Evolutionary conservation across 2,329 filamentous ascomycete species (phyloP).

Genomic region (Exophiala calicioides): DNA sequence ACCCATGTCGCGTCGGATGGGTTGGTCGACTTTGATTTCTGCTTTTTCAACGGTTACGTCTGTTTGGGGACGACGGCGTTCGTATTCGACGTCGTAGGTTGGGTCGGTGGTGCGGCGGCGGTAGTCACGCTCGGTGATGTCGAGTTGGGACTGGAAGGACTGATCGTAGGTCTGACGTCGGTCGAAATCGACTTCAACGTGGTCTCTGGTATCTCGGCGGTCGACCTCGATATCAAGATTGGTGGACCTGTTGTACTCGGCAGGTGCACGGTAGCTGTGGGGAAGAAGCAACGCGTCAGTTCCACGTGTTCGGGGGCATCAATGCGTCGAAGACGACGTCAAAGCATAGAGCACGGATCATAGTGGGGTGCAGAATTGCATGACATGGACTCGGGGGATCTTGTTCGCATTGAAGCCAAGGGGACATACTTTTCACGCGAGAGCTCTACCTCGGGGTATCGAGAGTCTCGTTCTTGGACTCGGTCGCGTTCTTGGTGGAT

Average conservation of each 20-base stretch:
- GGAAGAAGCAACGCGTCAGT: slow-evolving; percentile 28
- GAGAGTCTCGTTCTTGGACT: slow-evolving; percentile 36
- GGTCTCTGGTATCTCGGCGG: slow-evolving; percentile 36
- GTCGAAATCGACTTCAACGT: slow-evolving; percentile 25
- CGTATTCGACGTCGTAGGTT: slow-evolving; percentile 52
- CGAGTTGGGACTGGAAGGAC: slow-evolving; percentile 50
- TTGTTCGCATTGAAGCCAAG: slow-evolving; percentile 8
- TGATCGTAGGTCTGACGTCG: slow-evolving; percentile 39
- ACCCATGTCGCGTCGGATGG: slow-evolving; percentile 65
- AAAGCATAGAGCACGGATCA: slow-evolving; percentile 27
- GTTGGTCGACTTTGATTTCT: slow-evolving; percentile 54
- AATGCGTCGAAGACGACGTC: slow-evolving; percentile 22
- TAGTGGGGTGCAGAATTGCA: slow-evolving; percentile 25
- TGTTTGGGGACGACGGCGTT: slow-evolving; percentile 39
- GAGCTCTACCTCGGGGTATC: slow-evolving; percentile 52
- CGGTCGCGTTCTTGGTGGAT: slow-evolving; percentile 39
- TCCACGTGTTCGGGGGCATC: slow-evolving; percentile 28
- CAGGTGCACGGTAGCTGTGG: slow-evolving; percentile 30
- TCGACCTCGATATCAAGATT: slow-evolving; percentile 47
- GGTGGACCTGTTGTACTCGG: slow-evolving; percentile 34
- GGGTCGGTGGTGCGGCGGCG: slow-evolving; percentile 62
- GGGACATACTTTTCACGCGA: slow-evolving; percentile 53
- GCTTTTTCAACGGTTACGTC: slow-evolving; percentile 39
- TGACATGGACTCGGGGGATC: too few species aligned
- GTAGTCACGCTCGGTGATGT: slow-evolving; percentile 63